A percentile compares a stretch with the other conserved stretches of the same genome.
Evolutionary conservation across 1,284 basidiomycete genomes (phyloP).

Genomic region (Retiboletus fuscus): DNA sequence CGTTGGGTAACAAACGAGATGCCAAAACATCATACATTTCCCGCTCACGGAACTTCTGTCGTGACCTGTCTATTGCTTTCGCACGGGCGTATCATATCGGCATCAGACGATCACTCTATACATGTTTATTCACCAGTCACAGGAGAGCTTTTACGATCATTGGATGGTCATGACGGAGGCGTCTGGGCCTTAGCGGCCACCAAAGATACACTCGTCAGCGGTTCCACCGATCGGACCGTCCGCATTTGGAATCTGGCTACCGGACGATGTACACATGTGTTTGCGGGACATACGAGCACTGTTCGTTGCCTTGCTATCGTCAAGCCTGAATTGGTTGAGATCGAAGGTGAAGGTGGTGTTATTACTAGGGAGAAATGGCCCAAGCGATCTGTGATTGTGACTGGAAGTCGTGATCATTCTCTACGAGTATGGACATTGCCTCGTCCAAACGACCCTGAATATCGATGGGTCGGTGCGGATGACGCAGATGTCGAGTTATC

Average conservation of each 20-base stretch:
- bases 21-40: constrained; percentile 82
- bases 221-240: constrained; percentile 93
- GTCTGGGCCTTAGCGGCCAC: constrained; percentile 93
- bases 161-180: constrained; percentile 93
- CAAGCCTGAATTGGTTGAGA: constrained; percentile 84
- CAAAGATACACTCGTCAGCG: constrained; percentile 90
- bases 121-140: constrained; percentile 89
- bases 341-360: constrained; percentile 69
- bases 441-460: constrained; percentile 79
- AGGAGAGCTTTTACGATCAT: constrained; percentile 77
- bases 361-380: constrained; percentile 81
- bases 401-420: constrained; percentile 91
- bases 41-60: constrained; percentile 89
- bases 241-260: constrained; percentile 91
- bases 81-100: constrained; percentile 91
- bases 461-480: constrained; percentile 76
- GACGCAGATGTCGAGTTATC: constrained; percentile 75
- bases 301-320: constrained; percentile 92
- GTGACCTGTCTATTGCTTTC: constrained; percentile 96
- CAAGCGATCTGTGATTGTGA: constrained; percentile 89
- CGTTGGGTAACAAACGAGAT: constrained; percentile 83
- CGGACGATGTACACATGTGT: constrained; percentile 87
- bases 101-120: constrained; percentile 94
- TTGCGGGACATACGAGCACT: constrained; percentile 93
- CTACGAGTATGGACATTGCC: constrained; percentile 93